Evolutionary conservation across 2,329 filamentous ascomycete species (phyloP), one percentile per base, ranked within the genome.

Genomic region (Byssoonygena ceratinophila): DNA sequence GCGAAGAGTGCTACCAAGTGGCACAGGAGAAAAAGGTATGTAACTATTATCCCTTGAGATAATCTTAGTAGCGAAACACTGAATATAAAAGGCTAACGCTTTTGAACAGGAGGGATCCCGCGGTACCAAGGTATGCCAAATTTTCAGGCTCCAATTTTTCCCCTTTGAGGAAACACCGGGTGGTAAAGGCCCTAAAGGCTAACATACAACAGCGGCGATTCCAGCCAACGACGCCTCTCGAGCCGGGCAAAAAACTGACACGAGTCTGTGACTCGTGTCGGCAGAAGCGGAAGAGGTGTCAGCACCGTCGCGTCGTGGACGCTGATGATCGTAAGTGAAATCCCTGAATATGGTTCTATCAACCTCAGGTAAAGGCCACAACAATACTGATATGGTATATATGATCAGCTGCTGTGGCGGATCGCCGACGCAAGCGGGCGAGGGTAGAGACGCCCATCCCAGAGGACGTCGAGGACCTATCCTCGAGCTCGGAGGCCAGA

Each of bases 221-320:
- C 53, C 58, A 60, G 39, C 58, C 58, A 16, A 52, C 55, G 22
- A 59, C 53, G 11, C 57, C 57, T 27, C 55, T 60, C 22, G 32
- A 56, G 27, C 54, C 55, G 5, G 58, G 58, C 22, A 60, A 60
- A 43, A 57, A 51, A 27, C 52, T 60, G 52, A 60, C 58, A 6
- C 39, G 54, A 37, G 58, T 60, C 18, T 60, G 58, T 48, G 55
- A 57, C 46, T 55, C 55, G 16, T 60, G 58, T 49, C 53, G 57
- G 3, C 55, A 50, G 14, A 59, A 59, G 48, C 50, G 58, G 31
- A 60, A 60, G 48, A 54, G 58, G 39, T 60, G 58, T 46, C 53
- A 57, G 43, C 58, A 60, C 29, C 57, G 58, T 31, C 54, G 57
- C 23, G 57, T 60, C 7, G 58, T 60, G 8, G 55, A 60, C 50